These are phyloP conservation scores for Salix dunnii DNA, from an alignment of 345 rosid species.

Conservation along the genomic window DNA sequence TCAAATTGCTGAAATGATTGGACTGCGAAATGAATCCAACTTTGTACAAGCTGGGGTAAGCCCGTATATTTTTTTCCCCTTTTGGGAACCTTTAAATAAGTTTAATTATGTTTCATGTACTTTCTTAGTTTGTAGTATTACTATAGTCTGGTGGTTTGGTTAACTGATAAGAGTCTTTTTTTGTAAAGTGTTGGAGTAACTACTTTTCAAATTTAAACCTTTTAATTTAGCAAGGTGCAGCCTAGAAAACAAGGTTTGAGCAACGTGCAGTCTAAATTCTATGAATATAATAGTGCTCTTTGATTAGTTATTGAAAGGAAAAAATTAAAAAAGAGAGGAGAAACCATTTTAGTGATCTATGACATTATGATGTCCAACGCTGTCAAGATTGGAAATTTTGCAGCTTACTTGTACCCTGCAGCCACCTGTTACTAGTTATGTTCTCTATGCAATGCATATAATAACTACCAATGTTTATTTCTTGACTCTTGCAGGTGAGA, in stretches of 20 bases:
- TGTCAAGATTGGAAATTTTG: background rate
- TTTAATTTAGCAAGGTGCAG: background rate
- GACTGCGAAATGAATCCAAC: constrained; percentile 76
- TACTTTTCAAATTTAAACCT: background rate
- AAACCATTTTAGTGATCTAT: background rate
- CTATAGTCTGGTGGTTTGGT: background rate
- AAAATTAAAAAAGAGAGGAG: background rate
- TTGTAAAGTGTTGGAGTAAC: background rate
- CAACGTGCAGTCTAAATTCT: background rate
- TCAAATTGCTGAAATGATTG: constrained; percentile 97
- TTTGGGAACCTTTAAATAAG: background rate
- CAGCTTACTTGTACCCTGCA: background rate
- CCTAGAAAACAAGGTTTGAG: background rate
- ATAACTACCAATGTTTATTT: background rate
- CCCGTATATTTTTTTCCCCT: background rate
- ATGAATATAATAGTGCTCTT: background rate
- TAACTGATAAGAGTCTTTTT: background rate
- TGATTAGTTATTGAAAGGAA: background rate
- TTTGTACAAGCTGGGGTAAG: constrained; percentile 90
- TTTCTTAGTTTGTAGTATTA: background rate
- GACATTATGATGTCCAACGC: background rate
- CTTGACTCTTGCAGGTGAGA: constrained; percentile 60
- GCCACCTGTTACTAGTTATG: background rate
- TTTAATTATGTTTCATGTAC: background rate
- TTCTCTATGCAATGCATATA: background rate